phyloP scores from a whole-genome alignment of 2,329 filamentous ascomycete species.

The Pseudogymnoascus verrucosus region DNA sequence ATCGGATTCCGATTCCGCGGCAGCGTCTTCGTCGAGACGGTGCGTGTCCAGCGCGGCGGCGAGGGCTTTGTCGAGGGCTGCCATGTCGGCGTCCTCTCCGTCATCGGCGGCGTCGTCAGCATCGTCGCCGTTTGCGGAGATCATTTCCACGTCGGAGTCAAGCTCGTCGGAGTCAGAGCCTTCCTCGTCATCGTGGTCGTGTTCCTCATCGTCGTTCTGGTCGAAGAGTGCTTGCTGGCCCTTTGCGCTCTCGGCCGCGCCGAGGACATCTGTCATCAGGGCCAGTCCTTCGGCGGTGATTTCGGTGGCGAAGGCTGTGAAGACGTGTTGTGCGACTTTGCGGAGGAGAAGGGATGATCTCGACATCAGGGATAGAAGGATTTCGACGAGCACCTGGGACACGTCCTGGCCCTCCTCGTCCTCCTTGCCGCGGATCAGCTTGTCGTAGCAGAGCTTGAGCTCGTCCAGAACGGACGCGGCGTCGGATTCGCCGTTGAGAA shows the following conservation, averaged over 20 bases:
- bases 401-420: constrained; percentile 44
- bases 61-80: constrained; percentile 59
- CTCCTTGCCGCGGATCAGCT: constrained; percentile 43
- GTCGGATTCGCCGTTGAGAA: constrained; percentile 85
- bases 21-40: constrained; percentile 49
- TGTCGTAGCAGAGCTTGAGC: constrained; percentile 66
- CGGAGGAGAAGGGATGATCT: constrained; percentile 78
- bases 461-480: constrained; percentile 76
- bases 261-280: constrained; percentile 58
- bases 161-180: constrained; percentile 27
- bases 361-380: constrained; percentile 81
- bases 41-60: constrained; percentile 71
- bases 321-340: constrained; percentile 81
- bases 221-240: constrained; percentile 85
- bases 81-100: constrained; percentile 34
- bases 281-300: constrained; percentile 67
- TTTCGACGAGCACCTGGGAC: constrained; percentile 73
- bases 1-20: constrained; percentile 44
- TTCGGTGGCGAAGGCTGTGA: constrained; percentile 69
- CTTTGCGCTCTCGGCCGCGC: constrained; percentile 69
- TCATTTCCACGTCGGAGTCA: constrained; percentile 42
- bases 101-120: constrained; percentile 34
- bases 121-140: constrained; percentile 37
- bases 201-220: constrained; percentile 52
- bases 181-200: constrained; percentile 37